Conservation (phyloP, 2,329 filamentous ascomycete species). For the Ramichloridium luteum region DNA sequence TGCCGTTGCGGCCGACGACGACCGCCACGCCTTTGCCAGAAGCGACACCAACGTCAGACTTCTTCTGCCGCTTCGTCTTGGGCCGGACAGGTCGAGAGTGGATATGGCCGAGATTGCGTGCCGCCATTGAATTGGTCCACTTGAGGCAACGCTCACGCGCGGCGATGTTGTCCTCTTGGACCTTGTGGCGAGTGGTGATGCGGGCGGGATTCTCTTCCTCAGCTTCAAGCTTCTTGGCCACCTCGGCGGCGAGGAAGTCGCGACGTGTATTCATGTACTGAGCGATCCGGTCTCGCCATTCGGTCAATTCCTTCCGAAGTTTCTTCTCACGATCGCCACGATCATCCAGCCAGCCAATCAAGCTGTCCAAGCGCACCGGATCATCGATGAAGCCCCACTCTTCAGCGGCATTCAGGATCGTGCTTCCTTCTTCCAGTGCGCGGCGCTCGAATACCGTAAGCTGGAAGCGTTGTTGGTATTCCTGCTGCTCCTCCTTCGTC, state of each 20-base stretch:
- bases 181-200: slow-evolving; percentile 52
- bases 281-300: slow-evolving; percentile 60
- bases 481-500: slow-evolving; percentile 53
- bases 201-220: slow-evolving; percentile 37
- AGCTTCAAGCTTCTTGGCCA: slow-evolving; percentile 36
- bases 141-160: slow-evolving; percentile 47
- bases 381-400: slow-evolving; percentile 93
- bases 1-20: slow-evolving; percentile 35
- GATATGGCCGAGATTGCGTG: slow-evolving; percentile 25
- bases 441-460: slow-evolving; percentile 81
- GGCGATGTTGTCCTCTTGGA: slow-evolving; percentile 42
- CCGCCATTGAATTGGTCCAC: slow-evolving; percentile 53
- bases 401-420: slow-evolving; percentile 59
- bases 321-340: slow-evolving; percentile 78
- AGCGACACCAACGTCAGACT: slow-evolving; percentile 20
- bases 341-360: slow-evolving; percentile 80
- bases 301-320: slow-evolving; percentile 71
- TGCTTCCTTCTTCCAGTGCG: slow-evolving; percentile 69
- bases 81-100: slow-evolving; percentile 19
- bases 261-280: slow-evolving; percentile 49
- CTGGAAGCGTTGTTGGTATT: slow-evolving; percentile 65
- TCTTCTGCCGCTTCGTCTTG: slow-evolving; percentile 26
- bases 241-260: slow-evolving; percentile 33
- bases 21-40: slow-evolving; percentile 24
- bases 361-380: slow-evolving; percentile 59